Evolutionary conservation across 2,329 filamentous ascomycete species (phyloP).

Genomic region (Cercospora citrullina): DNA sequence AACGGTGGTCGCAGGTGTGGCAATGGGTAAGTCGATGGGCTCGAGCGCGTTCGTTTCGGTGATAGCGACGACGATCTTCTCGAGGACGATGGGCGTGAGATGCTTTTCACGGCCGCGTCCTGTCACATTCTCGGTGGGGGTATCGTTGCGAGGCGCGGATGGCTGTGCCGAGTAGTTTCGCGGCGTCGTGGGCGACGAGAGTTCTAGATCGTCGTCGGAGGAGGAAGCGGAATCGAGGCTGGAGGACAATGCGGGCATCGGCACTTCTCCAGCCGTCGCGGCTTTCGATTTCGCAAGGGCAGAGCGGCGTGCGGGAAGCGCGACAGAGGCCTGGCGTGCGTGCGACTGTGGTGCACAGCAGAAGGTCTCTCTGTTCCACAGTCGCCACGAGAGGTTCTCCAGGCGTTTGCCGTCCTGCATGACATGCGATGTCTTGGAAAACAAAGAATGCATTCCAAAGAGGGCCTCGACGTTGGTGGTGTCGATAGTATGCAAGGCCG

Average conservation of each 20-base stretch:
- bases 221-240: conserved; percentile 49
- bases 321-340: conserved; percentile 23
- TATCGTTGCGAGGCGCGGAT: conserved; percentile 69
- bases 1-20: conserved; percentile 21
- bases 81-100: conserved; percentile 87
- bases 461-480: conserved; percentile 89
- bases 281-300: conserved; percentile 27
- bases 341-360: conserved; percentile 67
- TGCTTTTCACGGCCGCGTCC: conserved; percentile 77
- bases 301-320: conserved; percentile 20
- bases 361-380: conserved; percentile 93
- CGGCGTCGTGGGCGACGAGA: conserved; percentile 56
- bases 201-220: conserved; percentile 42
- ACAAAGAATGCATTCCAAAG: conserved; percentile 84
- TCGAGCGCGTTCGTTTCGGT: conserved; percentile 75
- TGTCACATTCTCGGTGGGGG: conserved; percentile 58
- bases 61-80: conserved; percentile 92
- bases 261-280: conserved; percentile 15
- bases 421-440: conserved; percentile 90
- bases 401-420: conserved; percentile 88
- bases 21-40: conserved; percentile 50
- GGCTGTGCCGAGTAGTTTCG: conserved; percentile 57
- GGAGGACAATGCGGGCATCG: conserved; percentile 48
- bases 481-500: conserved; percentile 91
- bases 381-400: conserved; percentile 92